These are phyloP conservation scores for Cudoniella acicularis DNA, from an alignment of 495 filamentous ascomycete species.

Conservation along the genomic window DNA sequence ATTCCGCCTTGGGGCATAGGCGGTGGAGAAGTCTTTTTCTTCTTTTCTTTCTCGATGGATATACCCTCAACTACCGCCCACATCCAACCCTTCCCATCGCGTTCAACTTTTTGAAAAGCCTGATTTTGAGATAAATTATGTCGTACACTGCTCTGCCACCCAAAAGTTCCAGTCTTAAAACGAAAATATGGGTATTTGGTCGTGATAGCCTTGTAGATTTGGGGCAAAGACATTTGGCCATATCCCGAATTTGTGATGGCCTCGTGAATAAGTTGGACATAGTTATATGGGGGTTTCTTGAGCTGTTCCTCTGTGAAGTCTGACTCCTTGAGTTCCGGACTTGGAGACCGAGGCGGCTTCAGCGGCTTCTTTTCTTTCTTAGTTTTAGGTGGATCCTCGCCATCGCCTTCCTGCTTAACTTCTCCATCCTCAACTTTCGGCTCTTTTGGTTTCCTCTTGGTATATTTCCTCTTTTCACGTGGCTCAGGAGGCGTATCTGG, in stretches of 20 bases:
- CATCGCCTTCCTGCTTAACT: conserved; percentile 36
- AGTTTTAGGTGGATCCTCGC: conserved; percentile 45
- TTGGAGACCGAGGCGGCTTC: conserved; percentile 64
- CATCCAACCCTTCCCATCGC: conserved; percentile 68
- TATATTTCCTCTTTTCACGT: conserved; percentile 74
- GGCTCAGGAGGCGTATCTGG: conserved; percentile 55
- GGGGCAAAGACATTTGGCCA: conserved; percentile 76
- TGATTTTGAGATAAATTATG: conserved; percentile 90
- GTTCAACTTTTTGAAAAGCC: conserved; percentile 80
- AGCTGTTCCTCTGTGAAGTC: conserved; percentile 83
- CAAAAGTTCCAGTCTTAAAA: conserved; percentile 72
- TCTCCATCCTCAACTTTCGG: conserved; percentile 44
- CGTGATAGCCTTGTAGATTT: conserved; percentile 89
- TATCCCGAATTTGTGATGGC: conserved; percentile 69
- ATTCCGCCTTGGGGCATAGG: conserved; percentile 26
- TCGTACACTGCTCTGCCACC: conserved; percentile 96
- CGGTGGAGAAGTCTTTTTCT: conserved; percentile 54
- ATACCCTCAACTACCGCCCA: conserved; percentile 62
- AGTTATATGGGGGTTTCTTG: conserved; percentile 79
- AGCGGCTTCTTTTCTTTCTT: conserved; percentile 56
- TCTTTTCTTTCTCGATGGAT: conserved; percentile 68
- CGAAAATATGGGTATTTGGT: conserved; percentile 87
- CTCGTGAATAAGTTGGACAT: conserved; percentile 88
- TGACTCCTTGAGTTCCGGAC: conserved; percentile 66
- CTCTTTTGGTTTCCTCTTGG: conserved; percentile 65